Percentiles rank a stretch among this genome's conserved stretches.
Evolutionary conservation across 768 basidiomycete species (phyloP).

Genomic region (Cytidiella melzeri): DNA sequence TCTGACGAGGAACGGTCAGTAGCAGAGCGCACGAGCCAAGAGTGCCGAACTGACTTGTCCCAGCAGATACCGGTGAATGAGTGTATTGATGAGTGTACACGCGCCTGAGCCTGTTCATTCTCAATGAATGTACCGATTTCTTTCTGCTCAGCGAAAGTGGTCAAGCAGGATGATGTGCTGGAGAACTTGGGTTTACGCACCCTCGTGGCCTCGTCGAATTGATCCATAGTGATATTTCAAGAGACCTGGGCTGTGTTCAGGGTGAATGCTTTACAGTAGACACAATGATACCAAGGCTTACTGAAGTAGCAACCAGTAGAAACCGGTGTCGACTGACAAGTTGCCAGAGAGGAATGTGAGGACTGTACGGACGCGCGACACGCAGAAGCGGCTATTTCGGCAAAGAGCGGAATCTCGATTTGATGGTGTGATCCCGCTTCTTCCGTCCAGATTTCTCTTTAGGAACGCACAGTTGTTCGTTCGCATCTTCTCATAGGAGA

Average conservation of each 20-base stretch:
- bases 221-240: slow-evolving; percentile 32
- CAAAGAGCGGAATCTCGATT: not conserved
- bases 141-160: slow-evolving; percentile 43
- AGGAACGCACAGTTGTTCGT: not conserved
- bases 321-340: too few species aligned
- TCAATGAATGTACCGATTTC: slow-evolving; percentile 78
- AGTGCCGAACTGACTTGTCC: slow-evolving; percentile 68
- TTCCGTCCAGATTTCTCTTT: not conserved
- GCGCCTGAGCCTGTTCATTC: slow-evolving; percentile 75
- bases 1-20: slow-evolving; percentile 31
- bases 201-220: slow-evolving; percentile 77
- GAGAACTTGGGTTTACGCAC: slow-evolving; percentile 29
- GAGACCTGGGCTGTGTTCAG: too few species aligned
- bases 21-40: not conserved
- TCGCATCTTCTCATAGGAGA: not conserved
- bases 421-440: not conserved
- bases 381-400: not conserved
- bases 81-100: slow-evolving; percentile 64
- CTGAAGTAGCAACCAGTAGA: too few species aligned
- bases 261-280: too few species aligned
- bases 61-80: slow-evolving; percentile 81
- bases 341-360: not conserved
- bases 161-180: slow-evolving; percentile 3
- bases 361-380: not conserved
- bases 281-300: too few species aligned